Evolutionary conservation across 768 basidiomycete species (phyloP).

Genomic region (Tylopilus plumbeoviolaceoides): DNA sequence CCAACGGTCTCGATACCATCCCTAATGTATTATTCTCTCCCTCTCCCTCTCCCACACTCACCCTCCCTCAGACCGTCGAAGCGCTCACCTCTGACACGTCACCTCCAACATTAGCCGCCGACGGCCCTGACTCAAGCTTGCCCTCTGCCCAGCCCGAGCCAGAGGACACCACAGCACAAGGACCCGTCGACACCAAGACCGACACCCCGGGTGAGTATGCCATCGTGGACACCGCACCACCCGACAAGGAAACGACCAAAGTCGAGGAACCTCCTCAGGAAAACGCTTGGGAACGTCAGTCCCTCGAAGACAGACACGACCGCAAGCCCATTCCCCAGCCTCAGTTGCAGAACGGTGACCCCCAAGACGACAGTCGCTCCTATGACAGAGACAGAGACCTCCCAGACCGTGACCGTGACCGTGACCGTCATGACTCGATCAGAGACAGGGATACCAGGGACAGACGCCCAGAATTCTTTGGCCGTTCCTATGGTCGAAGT

Average conservation of each 20-base stretch:
- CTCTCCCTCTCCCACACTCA: constrained; percentile 11
- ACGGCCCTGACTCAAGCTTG: constrained; percentile 12
- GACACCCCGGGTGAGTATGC: constrained; percentile 29
- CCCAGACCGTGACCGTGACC: constrained; percentile 35
- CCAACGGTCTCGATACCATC: constrained; percentile 3
- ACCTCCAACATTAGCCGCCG: constrained; percentile 18
- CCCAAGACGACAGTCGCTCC: constrained; percentile 29
- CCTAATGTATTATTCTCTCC: constrained; percentile 29
- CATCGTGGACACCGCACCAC: constrained; percentile 18
- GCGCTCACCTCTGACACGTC: constrained; percentile 26
- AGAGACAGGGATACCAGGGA: constrained; percentile 34
- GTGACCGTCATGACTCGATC: constrained; percentile 22
- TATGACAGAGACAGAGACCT: constrained; percentile 30
- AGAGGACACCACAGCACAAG: constrained; percentile 7
- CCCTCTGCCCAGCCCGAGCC: constrained; percentile 10
- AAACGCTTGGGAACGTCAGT: constrained; percentile 25
- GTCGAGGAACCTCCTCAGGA: constrained; percentile 30
- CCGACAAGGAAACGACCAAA: constrained; percentile 26
- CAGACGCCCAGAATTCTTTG: constrained; percentile 36
- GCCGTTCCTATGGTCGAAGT: constrained; percentile 37
- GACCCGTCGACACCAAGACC: constrained; percentile 6
- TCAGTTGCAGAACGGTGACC: constrained; percentile 11
- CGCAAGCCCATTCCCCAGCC: constrained; percentile 3
- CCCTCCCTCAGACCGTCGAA: constrained; percentile 21
- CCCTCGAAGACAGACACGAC: constrained; percentile 29